Evolutionary conservation across 2,329 filamentous ascomycete species (phyloP).

Genomic region (Bipolaris sorokiniana): DNA sequence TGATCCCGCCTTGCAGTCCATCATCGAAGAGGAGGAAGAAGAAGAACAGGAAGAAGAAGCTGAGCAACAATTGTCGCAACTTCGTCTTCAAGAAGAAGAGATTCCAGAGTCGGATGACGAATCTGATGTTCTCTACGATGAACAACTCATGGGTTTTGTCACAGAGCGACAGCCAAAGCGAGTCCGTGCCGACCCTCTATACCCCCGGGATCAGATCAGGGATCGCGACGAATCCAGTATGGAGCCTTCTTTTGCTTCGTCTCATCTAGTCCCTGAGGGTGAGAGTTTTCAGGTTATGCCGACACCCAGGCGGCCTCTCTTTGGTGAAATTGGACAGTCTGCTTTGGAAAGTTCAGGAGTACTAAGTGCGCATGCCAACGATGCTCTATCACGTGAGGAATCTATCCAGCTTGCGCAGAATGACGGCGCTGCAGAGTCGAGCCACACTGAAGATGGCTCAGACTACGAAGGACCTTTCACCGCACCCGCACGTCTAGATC

Average conservation of each 20-base stretch:
- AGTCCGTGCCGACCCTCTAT: constrained; percentile 49
- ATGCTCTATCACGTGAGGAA: constrained; percentile 35
- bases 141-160: constrained; percentile 42
- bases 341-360: constrained; percentile 60
- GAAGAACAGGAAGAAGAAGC: constrained; percentile 68
- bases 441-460: constrained; percentile 18
- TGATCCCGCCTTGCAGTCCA: constrained; percentile 47
- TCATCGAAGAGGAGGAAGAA: constrained; percentile 64
- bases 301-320: constrained; percentile 50
- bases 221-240: constrained; percentile 49
- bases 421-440: constrained; percentile 10
- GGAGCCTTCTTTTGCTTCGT: constrained; percentile 47
- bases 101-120: constrained; percentile 38
- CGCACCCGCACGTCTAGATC: constrained; percentile 29
- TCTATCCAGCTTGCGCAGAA: constrained; percentile 12
- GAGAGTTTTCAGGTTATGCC: constrained; percentile 40
- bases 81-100: constrained; percentile 61
- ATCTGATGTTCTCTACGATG: constrained; percentile 37
- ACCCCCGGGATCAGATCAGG: constrained; percentile 49
- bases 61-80: constrained; percentile 47
- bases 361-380: constrained; percentile 43
- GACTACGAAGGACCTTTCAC: constrained; percentile 22
- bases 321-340: constrained; percentile 66
- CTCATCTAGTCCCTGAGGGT: constrained; percentile 34
- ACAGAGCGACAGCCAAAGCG: constrained; percentile 52